phyloP scores from a whole-genome alignment of 352 stramenopile genomes.

The Globisporangium polare region DNA sequence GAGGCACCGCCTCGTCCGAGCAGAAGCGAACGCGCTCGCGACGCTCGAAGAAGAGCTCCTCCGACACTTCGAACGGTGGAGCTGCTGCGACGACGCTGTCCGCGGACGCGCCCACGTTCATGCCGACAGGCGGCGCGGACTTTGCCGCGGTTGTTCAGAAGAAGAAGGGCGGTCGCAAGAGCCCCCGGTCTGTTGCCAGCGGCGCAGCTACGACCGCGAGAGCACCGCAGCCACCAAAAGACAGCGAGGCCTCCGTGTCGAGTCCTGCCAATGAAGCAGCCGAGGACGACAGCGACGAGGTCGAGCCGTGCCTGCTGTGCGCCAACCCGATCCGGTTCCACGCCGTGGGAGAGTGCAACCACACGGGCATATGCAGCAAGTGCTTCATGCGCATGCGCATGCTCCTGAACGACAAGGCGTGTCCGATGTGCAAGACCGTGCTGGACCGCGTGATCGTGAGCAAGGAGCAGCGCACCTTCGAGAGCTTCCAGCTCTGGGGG shows the following conservation, averaged over 20 bases:
- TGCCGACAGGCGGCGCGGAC: background rate
- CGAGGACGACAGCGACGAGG: conserved; percentile 25
- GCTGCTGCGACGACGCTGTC: conserved; percentile 6
- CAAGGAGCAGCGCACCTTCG: conserved; percentile 31
- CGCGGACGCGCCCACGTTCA: conserved; percentile 12
- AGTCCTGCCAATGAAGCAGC: background rate
- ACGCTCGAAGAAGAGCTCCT: conserved; percentile 9
- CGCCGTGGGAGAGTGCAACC: conserved; percentile 74
- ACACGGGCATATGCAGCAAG: conserved; percentile 77
- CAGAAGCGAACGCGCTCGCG: conserved; percentile 2
- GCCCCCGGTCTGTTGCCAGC: background rate
- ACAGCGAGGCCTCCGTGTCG: background rate
- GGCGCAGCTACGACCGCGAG: background rate
- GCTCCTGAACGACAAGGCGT: conserved; percentile 74
- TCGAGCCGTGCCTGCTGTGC: conserved; percentile 60
- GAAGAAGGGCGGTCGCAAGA: conserved; percentile 15
- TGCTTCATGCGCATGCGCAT: conserved; percentile 80
- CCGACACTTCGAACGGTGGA: background rate
- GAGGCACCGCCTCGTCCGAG: conserved; percentile 2
- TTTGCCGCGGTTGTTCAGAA: conserved; percentile 11
- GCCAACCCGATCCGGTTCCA: conserved; percentile 65
- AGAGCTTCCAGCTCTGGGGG: conserved; percentile 77
- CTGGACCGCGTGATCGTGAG: conserved; percentile 70
- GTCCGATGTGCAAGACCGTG: conserved; percentile 76
- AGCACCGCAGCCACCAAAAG: background rate